Base-by-base conservation (phyloP, 257 asterid species). In the Solanum chiquidenum region DNA sequence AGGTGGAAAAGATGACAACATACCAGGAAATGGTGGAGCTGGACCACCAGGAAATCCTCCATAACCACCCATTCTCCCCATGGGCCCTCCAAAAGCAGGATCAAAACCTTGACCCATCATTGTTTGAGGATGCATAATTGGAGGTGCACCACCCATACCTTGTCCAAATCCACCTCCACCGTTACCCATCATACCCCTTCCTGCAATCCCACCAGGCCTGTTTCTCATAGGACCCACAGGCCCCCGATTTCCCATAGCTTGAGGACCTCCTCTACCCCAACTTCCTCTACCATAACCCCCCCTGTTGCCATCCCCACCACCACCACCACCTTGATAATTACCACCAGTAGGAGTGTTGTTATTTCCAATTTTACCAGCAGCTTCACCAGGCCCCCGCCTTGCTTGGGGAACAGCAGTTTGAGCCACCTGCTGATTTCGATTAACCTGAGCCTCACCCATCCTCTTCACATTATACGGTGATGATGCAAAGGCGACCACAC, bases 71-170 rank as follows among this genome's bases (percentile, higher is more conserved):
- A 95, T 95, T 89, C 98, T 87, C 89, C 97, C 92, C 99, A 94
- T 94, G 16, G 96, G 95, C 55, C 99, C 99, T 93, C 96, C 98
- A 90, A 95, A 97, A 40, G 94, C 94, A 25, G 96, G 96, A 92
- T 97, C 99, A 88, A 93, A 95, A 58, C 99, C 99, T 83, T 95
- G 99, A 6, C 96, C 97, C 96, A 97, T 95, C 99, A 97, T 97
- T 69, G 94, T 89, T 85, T 95, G 98, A 88, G 94, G 99, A 91
- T 92, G 98, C 94, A 95, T 79, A 89, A 96, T 42, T 12, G 96
- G 98, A 86, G 98, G 98, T 33, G 95, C 91, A 44, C 91, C 93
- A 44, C 98, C 96, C 29, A 95, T 92, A 40, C 95, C 95, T 73
- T 93, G 99, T 46, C 96, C 98, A 90, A 93, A 94, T 76, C 95